Base-by-base conservation (phyloP, 1,139 yeast genomes). In the Hyphopichia wangnamkhiaoensis region DNA sequence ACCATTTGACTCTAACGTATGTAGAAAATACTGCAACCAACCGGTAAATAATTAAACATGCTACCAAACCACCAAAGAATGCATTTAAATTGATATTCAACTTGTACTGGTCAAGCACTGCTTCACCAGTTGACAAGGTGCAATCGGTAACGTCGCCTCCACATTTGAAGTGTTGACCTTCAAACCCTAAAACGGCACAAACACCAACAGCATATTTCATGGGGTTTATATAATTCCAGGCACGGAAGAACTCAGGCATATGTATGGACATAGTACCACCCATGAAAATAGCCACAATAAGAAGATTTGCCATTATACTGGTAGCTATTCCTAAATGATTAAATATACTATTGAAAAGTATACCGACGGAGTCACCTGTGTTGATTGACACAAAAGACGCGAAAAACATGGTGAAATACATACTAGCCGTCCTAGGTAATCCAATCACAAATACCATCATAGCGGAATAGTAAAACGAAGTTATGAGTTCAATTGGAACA, bases 291-390 rank as follows among this genome's bases (percentile, higher is more conserved):
- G 91, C 93, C 41, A 87, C 65, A 3, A 86, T 76, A 36, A 85
- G 61, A 24, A 84, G 55, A 8, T 80, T 75, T 0, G 90, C 74
- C 34, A 88, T 75, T 5, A 87, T 61, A 52, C 85, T 87, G 18
- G 86, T 79, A 0, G 94, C 95, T 49, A 88, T 74, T 0, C 95
- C 96, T 39, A 87, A 76, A 54, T 88, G 91, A 40, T 73, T 69
- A 52, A 88, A 82, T 0, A 84, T 50, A n/a, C 91, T 80, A 53
- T 86, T 86, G 46, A 88, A 82, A 35, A 84, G 69, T 6, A 88
- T 84, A 0, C 96, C 96, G 33, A 88, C 66, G 1, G 93, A 83
- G 56, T 89, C 96, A 31, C 96, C 96, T 48, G 89, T 79, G 49
- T 84, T 82, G 13, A 84, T 75, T 20, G 82, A 69, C 12, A 78